Conservation (phyloP, 495 filamentous ascomycete genomes). For the Zalerion maritima region DNA sequence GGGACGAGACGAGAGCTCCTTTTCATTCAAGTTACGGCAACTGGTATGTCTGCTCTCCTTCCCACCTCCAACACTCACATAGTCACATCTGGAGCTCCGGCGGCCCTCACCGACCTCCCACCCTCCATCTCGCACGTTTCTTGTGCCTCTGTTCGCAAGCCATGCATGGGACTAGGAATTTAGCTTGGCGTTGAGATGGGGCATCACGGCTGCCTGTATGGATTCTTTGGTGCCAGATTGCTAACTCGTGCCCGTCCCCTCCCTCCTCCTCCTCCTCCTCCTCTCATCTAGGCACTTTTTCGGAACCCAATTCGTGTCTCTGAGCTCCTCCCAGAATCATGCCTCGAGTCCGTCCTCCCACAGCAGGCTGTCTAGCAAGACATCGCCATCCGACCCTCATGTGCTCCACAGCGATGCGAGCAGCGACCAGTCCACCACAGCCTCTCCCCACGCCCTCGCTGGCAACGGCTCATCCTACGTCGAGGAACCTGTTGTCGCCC, state of each 20-base stretch:
- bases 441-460: constrained; percentile 13
- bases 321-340: constrained; percentile 15
- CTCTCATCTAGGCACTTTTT: constrained; percentile 25
- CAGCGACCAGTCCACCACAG: constrained; percentile 23
- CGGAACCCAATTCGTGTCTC: constrained; percentile 32
- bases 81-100: too few relatives aligned
- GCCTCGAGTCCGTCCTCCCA: constrained; percentile 16
- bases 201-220: too few relatives aligned
- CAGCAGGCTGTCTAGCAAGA: constrained; percentile 16
- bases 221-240: too few relatives aligned
- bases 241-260: constrained; percentile 8
- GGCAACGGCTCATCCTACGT: constrained; percentile 20
- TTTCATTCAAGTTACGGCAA: constrained; percentile 74
- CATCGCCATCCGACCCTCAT: constrained; percentile 19
- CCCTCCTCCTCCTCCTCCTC: not conserved
- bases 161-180: too few relatives aligned
- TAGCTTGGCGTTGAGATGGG: too few relatives aligned
- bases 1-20: constrained; percentile 55
- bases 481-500: constrained; percentile 48
- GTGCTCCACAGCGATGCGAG: constrained; percentile 19
- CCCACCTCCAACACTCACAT: too few relatives aligned
- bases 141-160: constrained; percentile 7
- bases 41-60: constrained; percentile 39
- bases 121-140: constrained; percentile 4
- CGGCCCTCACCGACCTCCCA: not conserved